phyloP scores from a whole-genome alignment of 2,329 filamentous ascomycete species.

The Plenodomus tracheiphilus region DNA sequence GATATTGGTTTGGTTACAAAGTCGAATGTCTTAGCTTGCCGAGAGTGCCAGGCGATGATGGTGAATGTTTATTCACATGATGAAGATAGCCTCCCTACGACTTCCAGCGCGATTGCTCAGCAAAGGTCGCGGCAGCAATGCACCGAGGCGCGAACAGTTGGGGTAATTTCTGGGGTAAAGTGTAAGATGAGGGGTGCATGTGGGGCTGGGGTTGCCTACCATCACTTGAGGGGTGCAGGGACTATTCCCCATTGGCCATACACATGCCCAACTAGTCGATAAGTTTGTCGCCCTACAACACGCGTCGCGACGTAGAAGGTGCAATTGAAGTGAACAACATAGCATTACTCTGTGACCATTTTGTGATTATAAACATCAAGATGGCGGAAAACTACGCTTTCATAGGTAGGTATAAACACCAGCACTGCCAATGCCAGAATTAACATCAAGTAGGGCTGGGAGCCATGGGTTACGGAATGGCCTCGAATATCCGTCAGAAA shows the following conservation, averaged over 20 bases:
- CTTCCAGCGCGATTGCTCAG: background rate
- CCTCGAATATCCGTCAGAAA: conserved; percentile 34
- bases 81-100: background rate
- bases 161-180: conserved; percentile 20
- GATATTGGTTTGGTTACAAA: no score
- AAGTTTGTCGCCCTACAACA: background rate
- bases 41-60: background rate
- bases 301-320: background rate
- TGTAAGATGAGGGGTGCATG: conserved; percentile 29
- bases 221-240: conserved; percentile 1
- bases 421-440: conserved; percentile 1
- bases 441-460: conserved; percentile 28
- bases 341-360: no score
- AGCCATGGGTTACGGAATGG: conserved; percentile 43
- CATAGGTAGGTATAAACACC: conserved; percentile 23
- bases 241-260: background rate
- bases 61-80: background rate
- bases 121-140: background rate
- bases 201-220: conserved; percentile 23
- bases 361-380: background rate
- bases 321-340: background rate
- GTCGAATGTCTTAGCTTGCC: no score
- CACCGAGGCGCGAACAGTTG: conserved; percentile 9
- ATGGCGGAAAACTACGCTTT: conserved; percentile 38
- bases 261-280: background rate